Evolutionary conservation across 352 stramenopile species (phyloP).

Genomic region (Phytophthora pseudosyringae): DNA sequence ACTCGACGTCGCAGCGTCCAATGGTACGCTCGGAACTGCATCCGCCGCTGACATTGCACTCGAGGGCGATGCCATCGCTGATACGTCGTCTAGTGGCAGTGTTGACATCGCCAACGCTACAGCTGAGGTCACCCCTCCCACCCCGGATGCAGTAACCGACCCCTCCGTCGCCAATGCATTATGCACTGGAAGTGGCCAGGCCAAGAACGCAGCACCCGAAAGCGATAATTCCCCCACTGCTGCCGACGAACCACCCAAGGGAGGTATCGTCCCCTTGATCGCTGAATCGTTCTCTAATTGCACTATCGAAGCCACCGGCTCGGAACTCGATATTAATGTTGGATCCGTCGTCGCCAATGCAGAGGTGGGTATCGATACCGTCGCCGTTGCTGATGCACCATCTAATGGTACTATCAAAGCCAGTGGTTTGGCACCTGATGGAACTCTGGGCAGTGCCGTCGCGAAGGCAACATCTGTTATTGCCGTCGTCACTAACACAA

Average conservation of each 20-base stretch:
- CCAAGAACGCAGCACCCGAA: neutral
- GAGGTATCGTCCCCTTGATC: neutral
- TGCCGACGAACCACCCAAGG: slow-evolving; percentile 2
- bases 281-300: neutral
- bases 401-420: slow-evolving; percentile 2
- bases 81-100: neutral
- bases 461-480: neutral
- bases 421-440: neutral
- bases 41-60: neutral
- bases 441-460: neutral
- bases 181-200: neutral
- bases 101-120: neutral
- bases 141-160: neutral
- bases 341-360: neutral
- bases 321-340: neutral
- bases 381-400: neutral
- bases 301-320: neutral
- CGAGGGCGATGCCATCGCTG: slow-evolving; percentile 2
- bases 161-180: neutral
- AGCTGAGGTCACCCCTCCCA: neutral
- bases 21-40: neutral
- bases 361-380: neutral
- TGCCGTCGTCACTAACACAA: neutral
- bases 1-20: neutral
- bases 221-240: neutral